Evolutionary conservation across 345 rosid genomes (phyloP).

Genomic region (Chamaenerion angustifolium): DNA sequence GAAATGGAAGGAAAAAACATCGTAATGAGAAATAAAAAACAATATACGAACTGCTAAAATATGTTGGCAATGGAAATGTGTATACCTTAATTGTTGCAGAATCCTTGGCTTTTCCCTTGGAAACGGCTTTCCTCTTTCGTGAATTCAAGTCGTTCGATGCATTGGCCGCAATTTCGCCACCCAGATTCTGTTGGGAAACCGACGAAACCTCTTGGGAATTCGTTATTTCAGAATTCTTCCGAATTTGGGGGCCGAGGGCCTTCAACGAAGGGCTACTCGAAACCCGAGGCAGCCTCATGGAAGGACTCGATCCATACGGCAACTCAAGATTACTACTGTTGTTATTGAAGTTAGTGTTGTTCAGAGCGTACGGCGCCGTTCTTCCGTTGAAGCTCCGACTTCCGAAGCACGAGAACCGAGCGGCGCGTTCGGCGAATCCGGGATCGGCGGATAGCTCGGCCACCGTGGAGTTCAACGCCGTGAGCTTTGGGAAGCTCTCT

Average conservation of each 20-base stretch:
- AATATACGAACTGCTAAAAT: background rate
- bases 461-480: slow-evolving; percentile 6
- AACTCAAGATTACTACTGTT: background rate
- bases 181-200: too few relatives aligned
- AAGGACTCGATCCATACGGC: slow-evolving; percentile 1
- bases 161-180: too few relatives aligned
- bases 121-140: slow-evolving; percentile 22
- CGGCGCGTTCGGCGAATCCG: slow-evolving; percentile 14
- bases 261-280: slow-evolving; percentile 12
- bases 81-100: slow-evolving; percentile 15
- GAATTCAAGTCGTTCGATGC: too few relatives aligned
- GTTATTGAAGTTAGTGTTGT: background rate
- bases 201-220: slow-evolving; percentile 14
- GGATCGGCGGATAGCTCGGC: slow-evolving; percentile 14
- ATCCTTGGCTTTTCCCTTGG: slow-evolving; percentile 24
- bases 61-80: background rate
- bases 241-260: slow-evolving; percentile 4
- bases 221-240: slow-evolving; percentile 3
- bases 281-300: slow-evolving; percentile 5
- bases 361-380: too few relatives aligned
- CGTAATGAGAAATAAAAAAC: background rate
- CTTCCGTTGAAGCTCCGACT: slow-evolving; percentile 3
- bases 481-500: background rate
- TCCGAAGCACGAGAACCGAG: slow-evolving; percentile 16
- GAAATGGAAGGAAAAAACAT: background rate